Conservation (phyloP, 805 yeast species). For the Zygoascus bituminiphila region DNA sequence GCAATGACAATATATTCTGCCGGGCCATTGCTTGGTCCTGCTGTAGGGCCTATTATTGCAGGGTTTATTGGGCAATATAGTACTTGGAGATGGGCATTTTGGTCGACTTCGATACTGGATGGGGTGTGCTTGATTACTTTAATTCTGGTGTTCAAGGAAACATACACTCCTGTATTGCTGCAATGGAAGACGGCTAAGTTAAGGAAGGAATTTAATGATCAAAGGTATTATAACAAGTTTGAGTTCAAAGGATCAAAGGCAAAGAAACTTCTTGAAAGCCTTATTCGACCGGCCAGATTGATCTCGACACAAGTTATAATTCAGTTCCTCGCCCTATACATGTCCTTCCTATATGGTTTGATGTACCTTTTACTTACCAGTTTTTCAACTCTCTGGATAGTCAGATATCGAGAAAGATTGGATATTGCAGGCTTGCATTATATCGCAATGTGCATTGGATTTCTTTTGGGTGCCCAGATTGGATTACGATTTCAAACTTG, state of each 20-base stretch:
- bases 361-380: constrained; percentile 54
- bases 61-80: constrained; percentile 47
- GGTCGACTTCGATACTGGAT: constrained; percentile 46
- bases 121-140: constrained; percentile 39
- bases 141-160: constrained; percentile 42
- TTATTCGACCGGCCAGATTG: constrained; percentile 47
- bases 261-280: constrained; percentile 27
- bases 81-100: constrained; percentile 58
- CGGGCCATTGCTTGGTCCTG: constrained; percentile 55
- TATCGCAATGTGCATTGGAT: constrained; percentile 49
- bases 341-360: constrained; percentile 60
- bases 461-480: constrained; percentile 39
- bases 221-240: constrained; percentile 47
- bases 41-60: constrained; percentile 38
- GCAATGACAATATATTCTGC: constrained; percentile 50
- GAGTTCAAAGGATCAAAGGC: constrained; percentile 29
- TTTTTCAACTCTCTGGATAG: constrained; percentile 45
- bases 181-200: constrained; percentile 37
- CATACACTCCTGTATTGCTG: constrained; percentile 50
- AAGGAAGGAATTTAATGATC: constrained; percentile 47
- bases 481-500: constrained; percentile 39
- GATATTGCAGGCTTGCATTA: constrained; percentile 55
- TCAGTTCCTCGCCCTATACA: constrained; percentile 49
- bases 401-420: constrained; percentile 38
- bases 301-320: constrained; percentile 55